Evolutionary conservation across 2,329 filamentous ascomycete genomes (phyloP).

Genomic region (Ustulina deusta): DNA sequence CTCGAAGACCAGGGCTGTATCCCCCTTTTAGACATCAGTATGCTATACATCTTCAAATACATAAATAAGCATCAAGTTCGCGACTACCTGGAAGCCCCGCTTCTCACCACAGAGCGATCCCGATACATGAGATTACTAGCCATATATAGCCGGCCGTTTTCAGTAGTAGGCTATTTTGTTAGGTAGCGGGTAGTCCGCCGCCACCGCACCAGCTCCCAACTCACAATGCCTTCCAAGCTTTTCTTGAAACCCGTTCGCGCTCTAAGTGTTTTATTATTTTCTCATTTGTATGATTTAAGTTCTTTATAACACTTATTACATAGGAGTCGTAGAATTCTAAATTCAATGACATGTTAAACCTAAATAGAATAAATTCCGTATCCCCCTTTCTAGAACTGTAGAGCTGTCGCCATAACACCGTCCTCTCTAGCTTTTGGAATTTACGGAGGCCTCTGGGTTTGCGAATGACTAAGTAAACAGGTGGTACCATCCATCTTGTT

Average conservation of each 20-base stretch:
- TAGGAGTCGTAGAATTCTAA: too few relatives aligned
- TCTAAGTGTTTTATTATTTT: too few relatives aligned
- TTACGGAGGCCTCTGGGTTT: not conserved
- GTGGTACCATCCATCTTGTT: not conserved
- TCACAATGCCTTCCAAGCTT: too few relatives aligned
- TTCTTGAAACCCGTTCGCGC: too few relatives aligned
- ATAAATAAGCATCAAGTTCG: not conserved
- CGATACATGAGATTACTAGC: too few relatives aligned
- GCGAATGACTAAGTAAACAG: not conserved
- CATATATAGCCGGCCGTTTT: too few relatives aligned
- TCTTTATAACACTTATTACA: too few relatives aligned
- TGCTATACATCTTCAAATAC: constrained; percentile 39
- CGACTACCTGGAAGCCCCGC: not conserved
- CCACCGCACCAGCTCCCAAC: too few relatives aligned
- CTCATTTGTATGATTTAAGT: too few relatives aligned
- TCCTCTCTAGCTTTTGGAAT: not conserved
- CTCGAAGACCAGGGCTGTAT: constrained; percentile 13
- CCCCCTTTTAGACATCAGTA: constrained; percentile 28
- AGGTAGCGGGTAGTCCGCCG: too few relatives aligned
- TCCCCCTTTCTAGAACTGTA: not conserved
- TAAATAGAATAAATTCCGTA: not conserved
- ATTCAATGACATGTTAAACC: too few relatives aligned
- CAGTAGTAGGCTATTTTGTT: too few relatives aligned
- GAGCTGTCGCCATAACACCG: not conserved
- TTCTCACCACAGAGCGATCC: not conserved